Conservation (phyloP, 2,329 filamentous ascomycete genomes). For the Fusarium pseudograminearum region DNA sequence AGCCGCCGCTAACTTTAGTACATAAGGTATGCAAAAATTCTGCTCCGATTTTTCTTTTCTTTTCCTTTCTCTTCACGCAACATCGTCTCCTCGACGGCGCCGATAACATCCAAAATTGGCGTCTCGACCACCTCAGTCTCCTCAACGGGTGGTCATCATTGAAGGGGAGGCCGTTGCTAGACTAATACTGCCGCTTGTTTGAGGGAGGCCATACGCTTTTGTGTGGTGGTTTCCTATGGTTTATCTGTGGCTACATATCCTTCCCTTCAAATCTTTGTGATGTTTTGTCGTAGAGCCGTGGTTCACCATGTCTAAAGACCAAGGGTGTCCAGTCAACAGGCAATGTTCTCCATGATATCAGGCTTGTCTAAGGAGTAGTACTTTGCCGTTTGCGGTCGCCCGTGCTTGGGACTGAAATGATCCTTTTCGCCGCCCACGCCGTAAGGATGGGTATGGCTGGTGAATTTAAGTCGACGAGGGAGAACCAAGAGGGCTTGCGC, state of each 20-base stretch:
- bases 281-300: not conserved
- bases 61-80: constrained; percentile 50
- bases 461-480: not conserved
- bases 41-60: constrained; percentile 6
- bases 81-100: constrained; percentile 46
- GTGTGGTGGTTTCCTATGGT: constrained; percentile 60
- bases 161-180: constrained; percentile 51
- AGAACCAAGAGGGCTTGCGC: not conserved
- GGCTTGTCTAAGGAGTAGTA: not conserved
- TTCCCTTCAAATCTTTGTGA: constrained; percentile 5
- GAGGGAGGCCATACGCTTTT: constrained; percentile 57
- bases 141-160: constrained; percentile 43
- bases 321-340: not conserved
- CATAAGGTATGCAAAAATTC: constrained; percentile 25
- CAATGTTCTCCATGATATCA: not conserved
- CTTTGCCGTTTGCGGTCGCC: not conserved
- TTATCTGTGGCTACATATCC: constrained; percentile 56
- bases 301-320: not conserved
- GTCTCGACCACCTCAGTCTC: constrained; percentile 39
- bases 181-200: constrained; percentile 58
- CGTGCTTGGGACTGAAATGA: not conserved
- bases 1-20: constrained; percentile 26
- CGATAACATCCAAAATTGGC: constrained; percentile 43
- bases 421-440: not conserved
- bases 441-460: not conserved